Evolutionary conservation across 257 asterid genomes (phyloP), one percentile per base, ranked within the genome.

Genomic region (Solanum acaule): DNA sequence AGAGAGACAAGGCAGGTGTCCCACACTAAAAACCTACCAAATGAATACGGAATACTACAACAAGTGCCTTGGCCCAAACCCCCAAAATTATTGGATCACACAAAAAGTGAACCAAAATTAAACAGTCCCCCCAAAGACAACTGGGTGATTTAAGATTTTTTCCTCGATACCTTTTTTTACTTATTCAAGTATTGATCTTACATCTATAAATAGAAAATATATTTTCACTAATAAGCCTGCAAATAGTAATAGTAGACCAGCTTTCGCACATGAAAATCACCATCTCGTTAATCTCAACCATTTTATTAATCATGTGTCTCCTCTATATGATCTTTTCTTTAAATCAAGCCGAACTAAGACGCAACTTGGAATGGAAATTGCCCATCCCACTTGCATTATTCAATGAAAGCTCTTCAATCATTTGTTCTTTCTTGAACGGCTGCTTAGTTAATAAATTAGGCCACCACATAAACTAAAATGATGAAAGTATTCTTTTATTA

Each of bases 281-380:
- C 2, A 20, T 20, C 4, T 18, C 0, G 2, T 1, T 3, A 3
- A 2, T 56, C 11, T 59, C 25, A 59, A 20, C 0, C 0, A 59
- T 20, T 44, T 44, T 44, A 44, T 44, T 44, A 18, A 20, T 73
- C 2, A 73, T 11, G 8, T 5, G 22, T 71, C 52, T 37, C 40
- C 31, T 29, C 31, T 44, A 44, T 44, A 44, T 44, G 16, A 52
- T 6, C 3, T 6, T 52, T 52, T 52, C 4, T 52, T 49, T 0
- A 16, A 0, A 52, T 52, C 61, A 0, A 16, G 4, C 1, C 4
- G 0, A 52, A 16, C 10, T 23, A 20, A 0, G 18, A 6, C 25
- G 4, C 29, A n/a, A 10, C 18, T 73, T 20, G 15, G 0, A 23
- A 34, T 71, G 11, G 0, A 31, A 71, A 4, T 71, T 6, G 13